Percentiles rank a stretch among this genome's conserved stretches.
Conservation (phyloP, 192 early-diverging fungal genomes). For the Backusella psychrophila region DNA sequence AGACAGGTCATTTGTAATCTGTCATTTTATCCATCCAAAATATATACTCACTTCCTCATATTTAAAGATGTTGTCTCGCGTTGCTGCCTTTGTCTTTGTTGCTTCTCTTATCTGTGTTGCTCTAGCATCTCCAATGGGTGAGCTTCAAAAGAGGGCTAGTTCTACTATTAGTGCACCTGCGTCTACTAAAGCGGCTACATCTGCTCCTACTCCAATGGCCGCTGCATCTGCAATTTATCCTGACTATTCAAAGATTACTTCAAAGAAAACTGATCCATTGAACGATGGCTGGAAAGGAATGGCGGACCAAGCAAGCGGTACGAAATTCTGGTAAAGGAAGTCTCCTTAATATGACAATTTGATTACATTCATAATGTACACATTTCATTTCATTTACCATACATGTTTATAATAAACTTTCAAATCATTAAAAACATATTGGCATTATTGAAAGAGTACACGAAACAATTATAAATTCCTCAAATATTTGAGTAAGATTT, state of each 20-base stretch:
- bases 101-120: not conserved
- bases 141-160: not conserved
- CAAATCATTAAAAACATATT: too few relatives aligned
- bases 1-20: not conserved
- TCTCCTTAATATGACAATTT: too few relatives aligned
- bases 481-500: too few relatives aligned
- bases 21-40: not conserved
- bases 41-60: not conserved
- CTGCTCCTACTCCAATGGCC: not conserved
- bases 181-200: not conserved
- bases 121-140: not conserved
- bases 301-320: not conserved
- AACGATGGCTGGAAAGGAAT: not conserved
- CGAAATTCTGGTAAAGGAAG: not conserved
- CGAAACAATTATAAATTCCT: too few relatives aligned
- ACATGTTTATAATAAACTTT: too few relatives aligned
- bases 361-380: too few relatives aligned
- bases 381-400: too few relatives aligned
- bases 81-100: not conserved
- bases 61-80: not conserved
- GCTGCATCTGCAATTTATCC: not conserved
- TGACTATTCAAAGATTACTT: not conserved
- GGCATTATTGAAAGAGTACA: too few relatives aligned
- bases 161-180: not conserved
- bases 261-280: not conserved